Conservation (phyloP, 495 filamentous ascomycete species). For the Talaromyces adpressus region DNA sequence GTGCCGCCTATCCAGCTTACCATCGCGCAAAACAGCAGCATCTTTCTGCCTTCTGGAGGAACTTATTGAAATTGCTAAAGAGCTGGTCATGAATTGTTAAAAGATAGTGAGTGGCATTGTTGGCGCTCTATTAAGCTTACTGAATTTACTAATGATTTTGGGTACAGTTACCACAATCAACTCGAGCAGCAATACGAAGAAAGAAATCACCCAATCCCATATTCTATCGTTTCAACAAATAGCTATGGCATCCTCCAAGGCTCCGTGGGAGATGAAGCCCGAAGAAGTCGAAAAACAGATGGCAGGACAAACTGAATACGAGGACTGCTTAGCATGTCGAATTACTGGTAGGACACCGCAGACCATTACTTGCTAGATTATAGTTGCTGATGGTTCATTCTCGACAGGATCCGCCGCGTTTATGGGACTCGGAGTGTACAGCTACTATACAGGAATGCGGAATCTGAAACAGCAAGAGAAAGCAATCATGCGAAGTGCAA, state of each 20-base stretch:
- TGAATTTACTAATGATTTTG: not conserved
- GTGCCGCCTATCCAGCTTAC: slow-evolving; percentile 19
- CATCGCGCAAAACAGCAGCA: slow-evolving; percentile 5
- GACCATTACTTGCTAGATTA: too few relatives aligned
- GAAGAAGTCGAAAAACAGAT: slow-evolving; percentile 40
- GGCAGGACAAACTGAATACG: slow-evolving; percentile 54
- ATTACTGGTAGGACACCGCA: slow-evolving; percentile 46
- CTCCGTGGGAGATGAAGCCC: slow-evolving; percentile 22
- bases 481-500: slow-evolving; percentile 60
- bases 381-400: not conserved
- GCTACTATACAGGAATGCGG: slow-evolving; percentile 69
- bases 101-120: not conserved
- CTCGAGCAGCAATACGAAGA: not conserved
- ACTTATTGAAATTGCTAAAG: not conserved
- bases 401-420: slow-evolving; percentile 71
- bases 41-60: slow-evolving; percentile 12
- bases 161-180: not conserved
- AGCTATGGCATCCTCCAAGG: slow-evolving; percentile 17
- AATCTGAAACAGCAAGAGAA: slow-evolving; percentile 66
- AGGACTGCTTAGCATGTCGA: slow-evolving; percentile 65
- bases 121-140: not conserved
- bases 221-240: not conserved
- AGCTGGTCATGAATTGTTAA: not conserved
- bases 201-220: not conserved
- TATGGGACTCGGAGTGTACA: slow-evolving; percentile 83